A percentile compares a stretch with the other conserved stretches of the same genome.
phyloP scores from a whole-genome alignment of 2,329 filamentous ascomycete species.

The Paecilomyces sp. region DNA sequence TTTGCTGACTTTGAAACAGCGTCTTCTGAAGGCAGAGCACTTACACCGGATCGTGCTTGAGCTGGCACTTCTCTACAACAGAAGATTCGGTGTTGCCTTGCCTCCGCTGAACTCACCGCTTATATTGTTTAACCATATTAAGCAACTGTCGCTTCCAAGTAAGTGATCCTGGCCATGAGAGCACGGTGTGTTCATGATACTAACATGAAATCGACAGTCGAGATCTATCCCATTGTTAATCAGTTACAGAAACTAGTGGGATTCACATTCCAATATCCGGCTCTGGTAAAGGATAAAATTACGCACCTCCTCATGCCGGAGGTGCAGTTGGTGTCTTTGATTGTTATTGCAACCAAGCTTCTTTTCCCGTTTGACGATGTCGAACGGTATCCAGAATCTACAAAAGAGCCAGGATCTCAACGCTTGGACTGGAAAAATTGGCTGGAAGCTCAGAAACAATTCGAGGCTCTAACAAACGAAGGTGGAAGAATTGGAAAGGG shows the following conservation, averaged over 20 bases:
- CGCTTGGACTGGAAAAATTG: slow-evolving; percentile 67
- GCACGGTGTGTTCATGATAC: not conserved
- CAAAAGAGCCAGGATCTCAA: slow-evolving; percentile 52
- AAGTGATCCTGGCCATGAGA: slow-evolving; percentile 20
- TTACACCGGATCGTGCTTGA: slow-evolving; percentile 60
- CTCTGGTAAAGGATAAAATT: slow-evolving; percentile 29
- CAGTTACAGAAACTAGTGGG: slow-evolving; percentile 49
- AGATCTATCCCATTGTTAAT: slow-evolving; percentile 46
- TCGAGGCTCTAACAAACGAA: slow-evolving; percentile 21
- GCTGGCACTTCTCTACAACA: slow-evolving; percentile 56
- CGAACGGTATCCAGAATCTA: slow-evolving; percentile 42
- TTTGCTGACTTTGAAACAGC: slow-evolving; percentile 11
- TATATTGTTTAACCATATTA: slow-evolving; percentile 62
- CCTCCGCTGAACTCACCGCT: slow-evolving; percentile 66
- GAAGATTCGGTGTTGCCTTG: slow-evolving; percentile 63
- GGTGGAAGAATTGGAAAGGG: slow-evolving; percentile 33
- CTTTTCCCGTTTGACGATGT: slow-evolving; percentile 65
- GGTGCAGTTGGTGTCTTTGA: slow-evolving; percentile 59
- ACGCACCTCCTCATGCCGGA: slow-evolving; percentile 60
- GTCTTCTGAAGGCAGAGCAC: slow-evolving; percentile 42
- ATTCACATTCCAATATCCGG: slow-evolving; percentile 51
- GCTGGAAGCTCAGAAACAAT: slow-evolving; percentile 45
- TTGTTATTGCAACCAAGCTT: slow-evolving; percentile 72
- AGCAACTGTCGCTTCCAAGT: slow-evolving; percentile 68
- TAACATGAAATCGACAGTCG: slow-evolving; percentile 12